Evolutionary conservation across 2,329 filamentous ascomycete species (phyloP), one percentile per base, ranked within the genome.

Genomic region (Alternaria brassicae): DNA sequence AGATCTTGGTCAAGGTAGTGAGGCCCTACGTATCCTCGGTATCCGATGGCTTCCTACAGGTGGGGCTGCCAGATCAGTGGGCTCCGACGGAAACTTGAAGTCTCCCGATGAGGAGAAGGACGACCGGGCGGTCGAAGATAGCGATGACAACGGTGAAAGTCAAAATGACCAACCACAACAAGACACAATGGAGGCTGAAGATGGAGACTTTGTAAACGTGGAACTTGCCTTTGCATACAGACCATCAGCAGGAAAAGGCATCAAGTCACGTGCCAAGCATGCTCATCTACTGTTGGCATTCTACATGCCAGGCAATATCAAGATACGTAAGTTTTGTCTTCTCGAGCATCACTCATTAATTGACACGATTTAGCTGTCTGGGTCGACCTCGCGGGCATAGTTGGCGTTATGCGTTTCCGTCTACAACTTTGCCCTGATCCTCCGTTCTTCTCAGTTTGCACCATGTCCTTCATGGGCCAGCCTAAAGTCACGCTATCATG

Each of bases 161-260:
- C 66, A 74, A n/a, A 58, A 78, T 1, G 74, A 73, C 3, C 15
- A 41, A 9, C 68, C 79, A 12, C 70, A 76, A 2, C 69, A 79
- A 9, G 66, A 75, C 9, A 71, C 67, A 10, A 89, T 91, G 88
- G 87, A 91, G 67, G 89, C 88, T 2, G 90, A 92, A 74, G 89
- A 92, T 72, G 90, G 90, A 10, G 89, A 92, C 63, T 92, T 92
- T 68, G 84, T 92, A 73, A 93, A 93, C 69, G 78, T 93, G 52
- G 91, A 93, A 72, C 80, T 92, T 15, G 89, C 89, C 0, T 89
- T 93, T 68, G 88, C 90, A 1, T 93, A 93, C 74, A 83, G 88
- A 34, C 86, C 88, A 9, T 83, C 88, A 28, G 85, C 86, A 0
- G 85, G 84, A 8, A 87, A 85, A 62, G 86, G 84, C 2, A 80